phyloP scores from a whole-genome alignment of 148 eudicot species.

The Spergularia bocconei region DNA sequence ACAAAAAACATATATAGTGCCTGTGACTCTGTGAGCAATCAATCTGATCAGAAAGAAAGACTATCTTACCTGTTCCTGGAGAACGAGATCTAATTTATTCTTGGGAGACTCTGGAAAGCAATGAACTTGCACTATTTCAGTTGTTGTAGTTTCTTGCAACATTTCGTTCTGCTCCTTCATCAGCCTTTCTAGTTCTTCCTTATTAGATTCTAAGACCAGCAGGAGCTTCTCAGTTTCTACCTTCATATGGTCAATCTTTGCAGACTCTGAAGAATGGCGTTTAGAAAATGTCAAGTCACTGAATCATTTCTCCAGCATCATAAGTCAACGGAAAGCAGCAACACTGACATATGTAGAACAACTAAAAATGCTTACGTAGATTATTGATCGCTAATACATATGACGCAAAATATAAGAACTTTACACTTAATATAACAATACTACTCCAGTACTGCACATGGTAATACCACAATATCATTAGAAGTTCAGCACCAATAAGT shows the following conservation, averaged over 20 bases:
- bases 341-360: neutral
- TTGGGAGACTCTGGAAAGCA: conserved; percentile 7
- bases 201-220: conserved; percentile 16
- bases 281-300: neutral
- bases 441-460: neutral
- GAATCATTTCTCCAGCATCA: neutral
- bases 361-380: neutral
- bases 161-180: conserved; percentile 11
- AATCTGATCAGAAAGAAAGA: neutral
- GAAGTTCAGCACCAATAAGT: neutral
- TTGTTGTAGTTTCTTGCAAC: conserved; percentile 4
- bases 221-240: conserved; percentile 25
- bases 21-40: too few species aligned
- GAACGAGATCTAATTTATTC: neutral
- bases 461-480: neutral
- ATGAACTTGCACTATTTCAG: neutral
- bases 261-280: conserved; percentile 10
- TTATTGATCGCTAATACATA: neutral
- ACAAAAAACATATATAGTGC: neutral
- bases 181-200: conserved; percentile 13
- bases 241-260: conserved; percentile 19
- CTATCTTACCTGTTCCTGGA: neutral
- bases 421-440: neutral
- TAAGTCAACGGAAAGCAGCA: neutral
- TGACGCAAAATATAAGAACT: neutral